These are phyloP conservation scores for Colletotrichum paranaense DNA, from an alignment of 2,329 filamentous ascomycete species.

Conservation along the genomic window DNA sequence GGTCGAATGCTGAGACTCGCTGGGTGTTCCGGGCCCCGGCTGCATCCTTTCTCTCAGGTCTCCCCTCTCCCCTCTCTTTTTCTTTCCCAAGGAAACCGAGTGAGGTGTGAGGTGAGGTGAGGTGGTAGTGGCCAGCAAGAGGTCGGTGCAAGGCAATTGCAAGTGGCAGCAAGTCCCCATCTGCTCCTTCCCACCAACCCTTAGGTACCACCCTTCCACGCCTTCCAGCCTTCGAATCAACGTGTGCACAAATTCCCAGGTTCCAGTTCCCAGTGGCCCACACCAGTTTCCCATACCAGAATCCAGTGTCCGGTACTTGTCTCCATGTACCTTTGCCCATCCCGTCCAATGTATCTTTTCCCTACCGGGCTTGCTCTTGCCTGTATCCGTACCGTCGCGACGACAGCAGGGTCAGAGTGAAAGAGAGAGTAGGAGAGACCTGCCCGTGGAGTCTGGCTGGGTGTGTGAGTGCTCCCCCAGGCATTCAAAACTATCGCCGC, in stretches of 20 bases:
- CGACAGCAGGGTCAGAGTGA: background rate
- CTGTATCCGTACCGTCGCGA: slow-evolving; percentile 2
- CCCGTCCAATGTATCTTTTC: background rate
- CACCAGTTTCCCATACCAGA: background rate
- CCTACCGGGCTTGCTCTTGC: background rate
- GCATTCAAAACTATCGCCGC: slow-evolving; percentile 49
- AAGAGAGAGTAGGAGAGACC: background rate
- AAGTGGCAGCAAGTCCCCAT: background rate
- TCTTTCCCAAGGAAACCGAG: background rate
- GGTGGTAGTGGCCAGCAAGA: slow-evolving; percentile 1
- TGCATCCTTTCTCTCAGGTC: slow-evolving; percentile 15
- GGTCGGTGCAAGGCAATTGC: background rate
- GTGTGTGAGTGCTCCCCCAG: slow-evolving; percentile 13
- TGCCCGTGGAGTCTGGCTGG: no score
- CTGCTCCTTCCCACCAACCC: background rate
- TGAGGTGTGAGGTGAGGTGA: background rate
- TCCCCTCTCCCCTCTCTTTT: background rate
- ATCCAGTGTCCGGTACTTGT: background rate
- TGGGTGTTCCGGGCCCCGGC: slow-evolving; percentile 21
- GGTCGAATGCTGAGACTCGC: slow-evolving; percentile 33
- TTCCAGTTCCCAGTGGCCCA: background rate
- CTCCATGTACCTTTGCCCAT: background rate
- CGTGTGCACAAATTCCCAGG: no score
- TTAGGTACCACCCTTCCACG: no score
- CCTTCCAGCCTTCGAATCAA: no score